Base-by-base conservation (phyloP, 495 filamentous ascomycete species). In the Daldinia vernicosa region DNA sequence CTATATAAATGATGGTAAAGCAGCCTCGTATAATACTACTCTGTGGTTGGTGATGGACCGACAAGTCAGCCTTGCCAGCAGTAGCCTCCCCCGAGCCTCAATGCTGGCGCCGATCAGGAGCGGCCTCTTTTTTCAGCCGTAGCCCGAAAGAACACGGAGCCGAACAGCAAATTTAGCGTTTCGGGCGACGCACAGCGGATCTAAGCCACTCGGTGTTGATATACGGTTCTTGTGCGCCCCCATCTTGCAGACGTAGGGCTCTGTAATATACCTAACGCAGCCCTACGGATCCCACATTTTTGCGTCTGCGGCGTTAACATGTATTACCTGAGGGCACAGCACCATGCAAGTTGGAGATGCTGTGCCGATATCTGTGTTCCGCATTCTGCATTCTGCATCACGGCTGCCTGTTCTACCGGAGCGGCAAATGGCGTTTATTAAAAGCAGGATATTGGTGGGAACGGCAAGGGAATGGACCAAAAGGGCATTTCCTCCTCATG, bases 41-140 rank as follows among this genome's bases (percentile, higher is more conserved):
- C 5, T 39, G 15, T 60, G 19, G 56, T 67, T 63, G 66, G 50
- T 22, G 59, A 28, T 15, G 50, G 39, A 58, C 59, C 59, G 66
- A 63, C 39, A 27, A 50, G n/a, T 62, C 58, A 68, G 58, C 66
- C 66, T 60, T 17, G 8, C 15, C 12, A 27, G 53, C 9, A 30
- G 35, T 59, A 59, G 63, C 55, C 32, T 64, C 35, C 15, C 52
- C 51, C 47, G 60, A 65, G 65, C 60, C 65, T 58, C 65, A 33
- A 37, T 26, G 54, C n/a, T n/a, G n/a, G n/a, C n/a, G n/a, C 39
- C 70, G 70, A 72, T 40, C 57, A 65, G 51, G 65, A 40, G 54
- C 51, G 33, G 22, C 0, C 33, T 61, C 24, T 15, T 60, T 47
- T 26, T 52, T 60, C 22, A 39, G 59, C 58, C 58, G 24, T 37